Evolutionary conservation across 352 stramenopile species (phyloP), one percentile per base, ranked within the genome.

Genomic region (Sclerospora graminicola): DNA sequence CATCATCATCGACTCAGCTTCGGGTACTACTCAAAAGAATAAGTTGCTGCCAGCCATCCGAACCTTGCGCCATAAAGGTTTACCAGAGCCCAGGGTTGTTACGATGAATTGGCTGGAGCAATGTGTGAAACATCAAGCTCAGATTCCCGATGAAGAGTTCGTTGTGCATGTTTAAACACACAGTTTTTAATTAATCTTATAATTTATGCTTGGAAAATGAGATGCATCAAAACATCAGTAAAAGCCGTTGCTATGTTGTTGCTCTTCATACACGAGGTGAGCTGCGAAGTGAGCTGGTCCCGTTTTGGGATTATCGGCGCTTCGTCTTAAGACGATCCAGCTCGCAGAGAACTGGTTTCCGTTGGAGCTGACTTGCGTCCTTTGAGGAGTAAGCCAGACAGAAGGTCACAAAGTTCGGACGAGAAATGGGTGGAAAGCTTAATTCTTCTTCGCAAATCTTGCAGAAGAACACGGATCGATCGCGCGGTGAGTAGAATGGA

Each of bases 361-460:
- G 8, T 90, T 84, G 32, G 7, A 89, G 78, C 51, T 82, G 41
- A 20, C 23, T 48, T 2, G 63, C 48, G 27, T 90, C 69, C 46
- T 90, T n/a, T 87, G 34, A 69, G 55, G 21, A 92, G 45, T 41
- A 88, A 33, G 1, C 66, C 63, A 3, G 63, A 51, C n/a, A 92
- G 51, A 41, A 92, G 63, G 27, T 68, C 60, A 33, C 63, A 63
- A 19, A 73, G 69, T 11, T 84, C 60, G 1, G 59, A 46, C 7
- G 78, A 89, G 24, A 98, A 74, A 49, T 96, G 84, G 20, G 60
- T 64, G n/a, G 93, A 94, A 97, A 99, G 19, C 66, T 71, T 7
- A 97, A 76, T 24, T 96, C 72, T 14, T 78, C 78, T 28, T 82
- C 77, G 38, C 94, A 74, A 48, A 99, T 99, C 64, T 98, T 98